phyloP scores from a whole-genome alignment of 352 stramenopile species.

The Phytophthora litchii region DNA sequence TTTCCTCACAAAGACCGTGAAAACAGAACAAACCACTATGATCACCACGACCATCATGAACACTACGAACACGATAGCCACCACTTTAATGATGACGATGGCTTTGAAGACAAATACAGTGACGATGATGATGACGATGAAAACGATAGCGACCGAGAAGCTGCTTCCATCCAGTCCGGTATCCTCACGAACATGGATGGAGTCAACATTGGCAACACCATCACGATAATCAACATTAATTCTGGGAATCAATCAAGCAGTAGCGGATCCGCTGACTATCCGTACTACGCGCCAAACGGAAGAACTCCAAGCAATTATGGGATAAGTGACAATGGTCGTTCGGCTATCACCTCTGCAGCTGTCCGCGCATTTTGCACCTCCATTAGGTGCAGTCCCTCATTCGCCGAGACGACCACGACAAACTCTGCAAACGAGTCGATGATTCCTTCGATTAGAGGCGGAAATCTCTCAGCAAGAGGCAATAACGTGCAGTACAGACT shows the following conservation, averaged over 20 bases:
- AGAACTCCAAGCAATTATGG: not conserved
- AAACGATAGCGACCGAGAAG: constrained; percentile 6
- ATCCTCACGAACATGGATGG: constrained; percentile 35
- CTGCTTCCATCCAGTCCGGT: constrained; percentile 29
- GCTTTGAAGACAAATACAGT: constrained; percentile 5
- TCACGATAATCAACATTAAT: constrained; percentile 43
- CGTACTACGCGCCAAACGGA: not conserved
- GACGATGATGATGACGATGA: constrained; percentile 12
- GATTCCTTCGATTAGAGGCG: not conserved
- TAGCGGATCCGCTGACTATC: constrained; percentile 2
- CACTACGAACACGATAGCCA: constrained; percentile 5
- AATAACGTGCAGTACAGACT: constrained; percentile 1
- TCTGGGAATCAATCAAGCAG: constrained; percentile 13
- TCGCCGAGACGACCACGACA: not conserved
- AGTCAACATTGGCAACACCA: constrained; percentile 49
- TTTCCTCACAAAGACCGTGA: not conserved
- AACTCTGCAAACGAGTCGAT: not conserved
- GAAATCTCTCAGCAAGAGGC: not conserved
- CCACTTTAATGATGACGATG: constrained; percentile 9
- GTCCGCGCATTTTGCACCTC: constrained; percentile 29
- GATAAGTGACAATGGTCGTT: constrained; percentile 13
- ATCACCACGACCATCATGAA: constrained; percentile 3
- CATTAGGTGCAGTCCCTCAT: constrained; percentile 13
- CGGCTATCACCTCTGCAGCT: constrained; percentile 24
- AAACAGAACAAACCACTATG: no score